Base-by-base conservation (phyloP, 257 asterid genomes). In the Jaltomata sinuosa region DNA sequence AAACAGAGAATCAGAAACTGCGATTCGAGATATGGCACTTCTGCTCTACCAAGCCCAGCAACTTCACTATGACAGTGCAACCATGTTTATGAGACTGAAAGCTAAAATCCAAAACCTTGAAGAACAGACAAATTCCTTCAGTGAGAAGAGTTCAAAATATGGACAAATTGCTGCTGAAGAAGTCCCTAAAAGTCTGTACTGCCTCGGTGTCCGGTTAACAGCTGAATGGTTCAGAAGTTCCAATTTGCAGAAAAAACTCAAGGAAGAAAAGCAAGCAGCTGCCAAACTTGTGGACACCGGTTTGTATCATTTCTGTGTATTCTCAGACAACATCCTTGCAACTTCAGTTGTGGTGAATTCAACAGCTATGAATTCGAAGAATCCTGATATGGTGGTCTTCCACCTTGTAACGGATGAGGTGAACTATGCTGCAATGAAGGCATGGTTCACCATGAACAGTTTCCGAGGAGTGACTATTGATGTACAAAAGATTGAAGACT, bases 161-260 rank as follows among this genome's bases (percentile, higher is more conserved):
- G 89, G 88, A 45, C 93, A 90, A 84, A 86, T 90, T 69, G 91
- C 91, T 65, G 93, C 91, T 74, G 93, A 90, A 81, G 91, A 85
- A 90, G 87, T 90, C 38, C 93, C 91, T 2, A 90, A 87, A 85
- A 88, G 90, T 53, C 81, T 90, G 59, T 87, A 90, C 57, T 90
- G 93, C 83, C 87, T 89, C 36, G 93, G 91, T 55, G 89, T 90
- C 54, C 84, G 85, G 54, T 71, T 90, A 82, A 88, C 91, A 7
- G 86, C 89, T 61, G 89, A 89, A 84, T 90, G 91, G 93, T 86
- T 87, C 85, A 87, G 50, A 61, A 86, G 85, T 84, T 62, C 90
- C 45, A 82, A 81, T 80, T 82, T 86, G 77, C 88, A 79, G 83
- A 86, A 78, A 38, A 87, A 86, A 80, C 57, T 59, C 61, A 83